Evolutionary conservation across 768 basidiomycete genomes (phyloP).

Genomic region (Flagelloscypha sp.): DNA sequence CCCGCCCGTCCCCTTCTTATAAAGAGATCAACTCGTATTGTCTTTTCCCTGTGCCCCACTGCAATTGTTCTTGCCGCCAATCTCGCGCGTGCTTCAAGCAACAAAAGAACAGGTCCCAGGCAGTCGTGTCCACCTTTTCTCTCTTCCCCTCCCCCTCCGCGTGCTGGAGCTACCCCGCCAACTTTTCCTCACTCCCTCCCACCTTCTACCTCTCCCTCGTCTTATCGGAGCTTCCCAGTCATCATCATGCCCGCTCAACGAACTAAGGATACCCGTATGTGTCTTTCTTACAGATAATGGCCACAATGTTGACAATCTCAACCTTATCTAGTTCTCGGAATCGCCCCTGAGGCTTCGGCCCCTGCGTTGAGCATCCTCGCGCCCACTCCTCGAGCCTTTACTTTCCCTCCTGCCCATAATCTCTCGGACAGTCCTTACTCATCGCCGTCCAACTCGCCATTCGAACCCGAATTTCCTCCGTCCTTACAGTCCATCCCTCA

Average conservation of each 20-base stretch:
- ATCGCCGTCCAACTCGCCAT: constrained; percentile 61
- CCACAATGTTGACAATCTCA: constrained; percentile 6
- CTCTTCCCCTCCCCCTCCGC: constrained; percentile 30
- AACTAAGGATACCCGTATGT: constrained; percentile 65
- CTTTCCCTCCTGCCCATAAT: constrained; percentile 54
- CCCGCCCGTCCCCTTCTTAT: too few relatives aligned
- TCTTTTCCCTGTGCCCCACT: constrained; percentile 53
- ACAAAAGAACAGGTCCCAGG: constrained; percentile 41
- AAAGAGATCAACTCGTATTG: constrained; percentile 50
- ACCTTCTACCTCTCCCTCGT: constrained; percentile 13
- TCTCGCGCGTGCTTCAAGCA: constrained; percentile 30
- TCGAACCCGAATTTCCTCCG: constrained; percentile 61
- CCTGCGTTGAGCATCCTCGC: constrained; percentile 55
- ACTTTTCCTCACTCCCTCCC: constrained; percentile 13
- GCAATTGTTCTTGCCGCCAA: constrained; percentile 54
- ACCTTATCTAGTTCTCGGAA: constrained; percentile 54
- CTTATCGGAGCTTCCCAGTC: constrained; percentile 14
- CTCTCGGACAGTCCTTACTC: constrained; percentile 63
- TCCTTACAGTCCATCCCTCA: constrained; percentile 39
- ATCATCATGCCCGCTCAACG: constrained; percentile 69
- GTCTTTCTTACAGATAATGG: constrained; percentile 9
- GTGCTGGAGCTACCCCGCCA: constrained; percentile 27
- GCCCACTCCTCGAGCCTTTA: constrained; percentile 64
- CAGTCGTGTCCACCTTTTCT: constrained; percentile 42
- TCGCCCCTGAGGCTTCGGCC: constrained; percentile 55